phyloP scores from a whole-genome alignment of 2,329 filamentous ascomycete species.

The Boeremia lycopersici region DNA sequence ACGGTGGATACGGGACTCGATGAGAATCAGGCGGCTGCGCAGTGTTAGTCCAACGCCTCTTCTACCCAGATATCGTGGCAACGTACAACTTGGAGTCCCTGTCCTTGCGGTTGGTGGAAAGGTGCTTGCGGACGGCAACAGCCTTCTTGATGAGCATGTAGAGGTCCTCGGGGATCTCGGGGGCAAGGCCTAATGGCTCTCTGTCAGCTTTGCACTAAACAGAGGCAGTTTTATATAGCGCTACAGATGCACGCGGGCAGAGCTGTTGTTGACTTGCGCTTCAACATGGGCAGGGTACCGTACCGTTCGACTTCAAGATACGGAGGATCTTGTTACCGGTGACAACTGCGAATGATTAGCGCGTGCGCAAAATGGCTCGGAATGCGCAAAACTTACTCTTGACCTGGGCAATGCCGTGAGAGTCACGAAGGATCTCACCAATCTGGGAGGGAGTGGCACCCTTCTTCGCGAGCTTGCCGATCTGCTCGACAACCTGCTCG shows the following conservation, averaged over 20 bases:
- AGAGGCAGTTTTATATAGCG: conserved; percentile 66
- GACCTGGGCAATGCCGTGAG: conserved; percentile 97
- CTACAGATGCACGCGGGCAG: conserved; percentile 60
- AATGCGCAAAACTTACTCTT: conserved; percentile 69
- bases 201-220: conserved; percentile 47
- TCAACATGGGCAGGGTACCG: conserved; percentile 58
- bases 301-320: conserved; percentile 98
- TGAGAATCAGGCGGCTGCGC: conserved; percentile 88
- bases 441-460: conserved; percentile 98
- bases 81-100: conserved; percentile 92
- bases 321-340: conserved; percentile 99
- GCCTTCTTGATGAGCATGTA: conserved; percentile 99
- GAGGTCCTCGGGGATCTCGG: conserved; percentile 98
- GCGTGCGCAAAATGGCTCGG: not conserved
- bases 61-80: not conserved
- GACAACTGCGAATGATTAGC: conserved; percentile 49
- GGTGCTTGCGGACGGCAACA: conserved; percentile 91
- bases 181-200: conserved; percentile 79
- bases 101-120: conserved; percentile 99
- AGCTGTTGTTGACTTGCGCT: conserved; percentile 49
- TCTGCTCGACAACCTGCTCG: conserved; percentile 98
- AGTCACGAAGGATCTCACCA: conserved; percentile 97
- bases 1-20: conserved; percentile 99
- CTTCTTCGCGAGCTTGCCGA: conserved; percentile 99
- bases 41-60: conserved; percentile 13